phyloP scores from a whole-genome alignment of 106 monocot species.

The Allium fistulosum region DNA sequence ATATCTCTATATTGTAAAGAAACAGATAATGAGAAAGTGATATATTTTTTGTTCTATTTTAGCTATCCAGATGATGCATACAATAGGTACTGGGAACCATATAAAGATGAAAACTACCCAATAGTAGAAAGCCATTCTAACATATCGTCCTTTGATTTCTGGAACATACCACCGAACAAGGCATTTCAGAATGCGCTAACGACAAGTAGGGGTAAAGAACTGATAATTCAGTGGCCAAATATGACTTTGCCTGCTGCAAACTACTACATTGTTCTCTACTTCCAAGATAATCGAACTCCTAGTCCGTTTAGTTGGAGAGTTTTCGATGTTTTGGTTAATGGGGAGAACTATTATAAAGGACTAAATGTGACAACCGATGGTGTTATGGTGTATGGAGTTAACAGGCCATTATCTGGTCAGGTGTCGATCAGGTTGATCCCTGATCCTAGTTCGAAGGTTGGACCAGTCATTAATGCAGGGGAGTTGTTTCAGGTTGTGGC shows the following conservation, averaged over 20 bases:
- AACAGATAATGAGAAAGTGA: background rate
- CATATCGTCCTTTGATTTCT: constrained; percentile 46
- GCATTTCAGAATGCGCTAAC: constrained; percentile 48
- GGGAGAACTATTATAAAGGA: constrained; percentile 29
- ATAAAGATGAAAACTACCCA: constrained; percentile 27
- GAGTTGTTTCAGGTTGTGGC: constrained; percentile 50
- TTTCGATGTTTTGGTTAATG: constrained; percentile 68
- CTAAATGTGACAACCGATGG: constrained; percentile 71
- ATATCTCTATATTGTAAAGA: too few relatives aligned
- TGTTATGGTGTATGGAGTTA: constrained; percentile 51
- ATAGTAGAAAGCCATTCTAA: constrained; percentile 39
- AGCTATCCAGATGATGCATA: constrained; percentile 86
- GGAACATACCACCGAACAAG: constrained; percentile 63
- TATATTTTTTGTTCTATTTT: constrained; percentile 7
- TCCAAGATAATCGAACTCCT: constrained; percentile 77
- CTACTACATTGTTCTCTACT: constrained; percentile 91
- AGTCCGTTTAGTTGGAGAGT: constrained; percentile 73
- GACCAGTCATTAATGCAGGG: constrained; percentile 78
- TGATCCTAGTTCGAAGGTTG: constrained; percentile 45
- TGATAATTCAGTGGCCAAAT: constrained; percentile 57
- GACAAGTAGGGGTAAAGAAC: constrained; percentile 53
- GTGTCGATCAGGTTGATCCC: constrained; percentile 56
- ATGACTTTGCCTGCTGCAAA: constrained; percentile 33
- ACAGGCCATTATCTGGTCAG: constrained; percentile 67
- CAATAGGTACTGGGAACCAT: constrained; percentile 89